Evolutionary conservation across 352 stramenopile species (phyloP).

Genomic region (Globisporangium solare): DNA sequence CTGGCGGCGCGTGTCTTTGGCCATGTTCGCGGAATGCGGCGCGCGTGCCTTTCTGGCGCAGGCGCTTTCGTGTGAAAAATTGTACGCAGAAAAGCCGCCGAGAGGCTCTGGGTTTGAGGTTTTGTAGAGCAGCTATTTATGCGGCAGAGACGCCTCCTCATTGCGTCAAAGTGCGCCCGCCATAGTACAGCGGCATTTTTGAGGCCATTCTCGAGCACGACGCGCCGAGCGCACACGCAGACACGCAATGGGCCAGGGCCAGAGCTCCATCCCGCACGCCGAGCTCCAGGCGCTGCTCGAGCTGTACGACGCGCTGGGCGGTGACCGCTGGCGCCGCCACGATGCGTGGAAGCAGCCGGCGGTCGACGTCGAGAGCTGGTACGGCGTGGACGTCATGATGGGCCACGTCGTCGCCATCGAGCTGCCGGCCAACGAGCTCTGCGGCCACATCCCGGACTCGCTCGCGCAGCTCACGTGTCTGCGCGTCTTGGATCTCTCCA

Average conservation of each 20-base stretch:
- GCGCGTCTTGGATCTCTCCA: constrained; percentile 72
- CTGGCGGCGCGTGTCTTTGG: too few species aligned
- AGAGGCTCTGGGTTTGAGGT: too few species aligned
- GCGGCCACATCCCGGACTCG: constrained; percentile 26
- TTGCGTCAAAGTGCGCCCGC: not conserved
- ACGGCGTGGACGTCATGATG: constrained; percentile 63
- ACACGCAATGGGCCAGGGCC: constrained; percentile 63
- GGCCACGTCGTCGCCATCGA: constrained; percentile 76
- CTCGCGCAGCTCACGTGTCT: constrained; percentile 63
- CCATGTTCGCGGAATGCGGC: too few species aligned
- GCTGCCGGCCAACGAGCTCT: constrained; percentile 65
- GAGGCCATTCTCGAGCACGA: not conserved
- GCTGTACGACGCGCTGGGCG: constrained; percentile 63
- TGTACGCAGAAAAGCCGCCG: too few species aligned
- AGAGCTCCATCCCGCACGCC: constrained; percentile 67
- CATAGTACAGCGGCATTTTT: not conserved
- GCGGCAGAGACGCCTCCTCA: not conserved
- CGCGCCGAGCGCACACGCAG: not conserved
- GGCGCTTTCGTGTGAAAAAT: too few species aligned
- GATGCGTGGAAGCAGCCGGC: constrained; percentile 75
- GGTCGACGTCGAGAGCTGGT: constrained; percentile 73
- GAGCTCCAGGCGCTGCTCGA: constrained; percentile 68
- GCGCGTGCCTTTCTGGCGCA: too few species aligned
- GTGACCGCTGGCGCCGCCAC: constrained; percentile 65
- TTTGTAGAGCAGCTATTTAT: too few species aligned